These are phyloP conservation scores for Poa annua DNA, from an alignment of 176 grass and related monocot genomes.

Conservation along the genomic window DNA sequence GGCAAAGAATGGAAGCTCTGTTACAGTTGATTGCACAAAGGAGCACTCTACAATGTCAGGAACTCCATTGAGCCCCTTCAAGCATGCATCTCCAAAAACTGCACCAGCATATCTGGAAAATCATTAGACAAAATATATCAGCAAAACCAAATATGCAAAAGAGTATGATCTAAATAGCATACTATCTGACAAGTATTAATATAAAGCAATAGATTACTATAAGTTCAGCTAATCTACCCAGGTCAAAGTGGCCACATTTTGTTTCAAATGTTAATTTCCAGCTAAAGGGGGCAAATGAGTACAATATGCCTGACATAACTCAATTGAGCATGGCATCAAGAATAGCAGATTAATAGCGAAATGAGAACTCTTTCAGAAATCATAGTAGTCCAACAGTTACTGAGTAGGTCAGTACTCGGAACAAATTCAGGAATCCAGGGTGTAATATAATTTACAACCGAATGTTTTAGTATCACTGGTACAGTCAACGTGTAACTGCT, in stretches of 20 bases:
- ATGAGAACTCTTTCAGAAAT: neutral
- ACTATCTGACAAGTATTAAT: neutral
- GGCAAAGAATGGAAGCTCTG: constrained; percentile 94
- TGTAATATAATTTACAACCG: neutral
- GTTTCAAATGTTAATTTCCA: constrained; percentile 1
- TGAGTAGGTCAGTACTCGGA: neutral
- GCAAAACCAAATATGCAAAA: neutral
- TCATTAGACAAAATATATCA: neutral
- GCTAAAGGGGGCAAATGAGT: neutral
- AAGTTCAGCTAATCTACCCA: neutral
- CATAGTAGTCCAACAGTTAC: neutral
- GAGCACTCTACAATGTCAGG: constrained; percentile 86
- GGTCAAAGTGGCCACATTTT: neutral
- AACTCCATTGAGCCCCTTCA: constrained; percentile 94
- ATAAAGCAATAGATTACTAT: neutral
- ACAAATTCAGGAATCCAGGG: neutral
- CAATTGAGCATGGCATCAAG: neutral
- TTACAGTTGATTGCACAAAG: constrained; percentile 92
- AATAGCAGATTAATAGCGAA: neutral
- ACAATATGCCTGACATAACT: neutral
- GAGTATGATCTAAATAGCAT: neutral
- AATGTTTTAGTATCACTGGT: neutral
- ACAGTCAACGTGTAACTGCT: neutral
- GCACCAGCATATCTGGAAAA: constrained; percentile 84
- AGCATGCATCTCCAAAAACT: constrained; percentile 96